These are phyloP conservation scores for Digitaria exilis DNA, from an alignment of 202 grass and related monocot species.

Conservation along the genomic window DNA sequence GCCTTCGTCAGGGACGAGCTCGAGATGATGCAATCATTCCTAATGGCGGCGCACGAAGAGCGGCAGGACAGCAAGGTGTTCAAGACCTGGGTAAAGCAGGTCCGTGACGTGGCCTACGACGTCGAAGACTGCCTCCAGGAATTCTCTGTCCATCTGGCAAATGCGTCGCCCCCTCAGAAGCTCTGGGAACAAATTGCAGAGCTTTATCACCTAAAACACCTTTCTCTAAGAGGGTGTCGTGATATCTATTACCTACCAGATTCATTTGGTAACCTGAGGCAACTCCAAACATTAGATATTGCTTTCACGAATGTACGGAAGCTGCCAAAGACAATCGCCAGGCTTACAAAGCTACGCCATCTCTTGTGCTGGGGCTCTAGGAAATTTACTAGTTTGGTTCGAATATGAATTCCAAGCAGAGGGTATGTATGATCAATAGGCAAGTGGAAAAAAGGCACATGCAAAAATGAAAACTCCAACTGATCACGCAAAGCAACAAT, in stretches of 20 bases:
- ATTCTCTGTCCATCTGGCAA: not conserved
- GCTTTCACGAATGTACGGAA: constrained; percentile 26
- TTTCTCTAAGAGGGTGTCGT: constrained; percentile 7
- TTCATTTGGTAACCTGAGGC: not conserved
- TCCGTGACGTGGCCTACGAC: not conserved
- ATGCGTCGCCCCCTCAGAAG: not conserved
- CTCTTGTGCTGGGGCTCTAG: not conserved
- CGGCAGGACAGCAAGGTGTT: not conserved
- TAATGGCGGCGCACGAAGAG: not conserved
- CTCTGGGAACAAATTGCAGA: not conserved
- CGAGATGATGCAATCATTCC: not conserved
- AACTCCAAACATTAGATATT: not conserved
- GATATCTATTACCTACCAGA: not conserved
- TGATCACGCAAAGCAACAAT: no score
- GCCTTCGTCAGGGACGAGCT: constrained; percentile 20
- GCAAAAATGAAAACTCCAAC: no score
- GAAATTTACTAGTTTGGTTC: no score
- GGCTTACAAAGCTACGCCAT: constrained; percentile 31
- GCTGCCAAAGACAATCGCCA: constrained; percentile 32
- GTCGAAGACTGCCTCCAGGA: constrained; percentile 19
- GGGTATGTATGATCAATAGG: no score
- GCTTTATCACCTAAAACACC: constrained; percentile 2
- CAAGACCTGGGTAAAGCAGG: constrained; percentile 32
- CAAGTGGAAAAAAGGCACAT: no score
- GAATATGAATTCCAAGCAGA: no score